phyloP scores from a whole-genome alignment of 225 moss, liverwort and hornwort genomes.

The Asterella californica region DNA sequence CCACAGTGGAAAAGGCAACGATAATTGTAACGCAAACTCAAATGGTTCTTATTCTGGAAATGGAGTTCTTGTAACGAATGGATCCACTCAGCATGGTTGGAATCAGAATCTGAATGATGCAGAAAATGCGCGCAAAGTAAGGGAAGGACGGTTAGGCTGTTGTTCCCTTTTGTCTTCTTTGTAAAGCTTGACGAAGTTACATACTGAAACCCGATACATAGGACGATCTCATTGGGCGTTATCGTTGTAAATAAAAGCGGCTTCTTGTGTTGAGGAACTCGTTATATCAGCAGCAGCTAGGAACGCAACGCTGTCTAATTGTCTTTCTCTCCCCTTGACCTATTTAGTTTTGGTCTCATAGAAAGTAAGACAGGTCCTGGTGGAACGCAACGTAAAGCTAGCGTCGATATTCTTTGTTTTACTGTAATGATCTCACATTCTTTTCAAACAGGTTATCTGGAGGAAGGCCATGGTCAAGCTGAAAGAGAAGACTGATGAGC shows the following conservation, averaged over 20 bases:
- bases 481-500: conserved; percentile 24
- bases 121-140: conserved; percentile 92
- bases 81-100: conserved; percentile 52
- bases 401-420: conserved; percentile 27
- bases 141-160: conserved; percentile 17
- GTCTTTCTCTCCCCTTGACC: conserved; percentile 10
- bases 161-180: not conserved
- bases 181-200: not conserved
- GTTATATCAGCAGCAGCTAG: conserved; percentile 21
- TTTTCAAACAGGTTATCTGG: conserved; percentile 25
- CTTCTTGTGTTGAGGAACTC: conserved; percentile 9
- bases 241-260: not conserved
- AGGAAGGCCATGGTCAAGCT: conserved; percentile 23
- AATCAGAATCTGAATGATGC: conserved; percentile 79
- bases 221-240: not conserved
- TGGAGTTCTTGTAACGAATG: conserved; percentile 41
- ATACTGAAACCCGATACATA: not conserved
- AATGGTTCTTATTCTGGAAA: conserved; percentile 54
- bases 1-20: conserved; percentile 72
- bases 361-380: conserved; percentile 15
- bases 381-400: conserved; percentile 19
- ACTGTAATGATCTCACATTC: conserved; percentile 27
- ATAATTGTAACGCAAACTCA: conserved; percentile 55
- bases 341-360: conserved; percentile 24
- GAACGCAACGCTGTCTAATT: conserved; percentile 2